Percentiles rank a stretch among this genome's conserved stretches.
Evolutionary conservation across 345 rosid species (phyloP).

Genomic region (Orychophragmus violaceus): DNA sequence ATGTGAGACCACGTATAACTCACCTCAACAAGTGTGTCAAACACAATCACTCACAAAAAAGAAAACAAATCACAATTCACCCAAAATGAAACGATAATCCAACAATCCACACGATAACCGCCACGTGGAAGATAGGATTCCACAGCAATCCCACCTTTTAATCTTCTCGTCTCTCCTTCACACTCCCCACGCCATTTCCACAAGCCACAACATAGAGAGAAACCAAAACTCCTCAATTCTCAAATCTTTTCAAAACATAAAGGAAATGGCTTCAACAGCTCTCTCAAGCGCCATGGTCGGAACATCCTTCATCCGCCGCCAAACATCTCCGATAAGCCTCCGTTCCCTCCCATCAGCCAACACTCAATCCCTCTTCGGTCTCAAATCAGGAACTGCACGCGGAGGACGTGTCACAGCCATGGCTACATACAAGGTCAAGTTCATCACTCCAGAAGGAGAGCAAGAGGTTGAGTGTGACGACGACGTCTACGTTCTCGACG

Average conservation of each 20-base stretch:
- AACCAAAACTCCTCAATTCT: background rate
- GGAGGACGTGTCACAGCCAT: constrained; percentile 53
- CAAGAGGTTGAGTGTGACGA: constrained; percentile 47
- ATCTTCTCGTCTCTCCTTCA: background rate
- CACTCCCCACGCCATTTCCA: constrained; percentile 29
- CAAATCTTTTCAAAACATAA: background rate
- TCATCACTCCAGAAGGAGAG: constrained; percentile 64
- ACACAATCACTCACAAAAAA: constrained; percentile 11
- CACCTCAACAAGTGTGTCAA: constrained; percentile 17
- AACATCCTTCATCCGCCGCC: constrained; percentile 51
- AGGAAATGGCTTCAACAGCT: constrained; percentile 49
- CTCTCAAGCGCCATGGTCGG: constrained; percentile 57
- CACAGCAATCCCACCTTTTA: constrained; percentile 20
- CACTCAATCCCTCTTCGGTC: constrained; percentile 54
- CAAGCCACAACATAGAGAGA: background rate
- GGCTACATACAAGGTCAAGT: constrained; percentile 74
- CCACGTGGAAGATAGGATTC: constrained; percentile 62
- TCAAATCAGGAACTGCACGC: constrained; percentile 36
- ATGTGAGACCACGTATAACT: constrained; percentile 15
- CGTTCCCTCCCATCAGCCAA: constrained; percentile 40
- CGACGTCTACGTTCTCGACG: constrained; percentile 64
- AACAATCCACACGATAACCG: constrained; percentile 31
- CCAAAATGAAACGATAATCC: constrained; percentile 33
- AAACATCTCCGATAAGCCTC: constrained; percentile 40
- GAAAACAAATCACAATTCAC: background rate